A percentile compares a stretch with the other conserved stretches of the same genome.
Conservation (phyloP, 345 rosid species). For the Salix caprea region DNA sequence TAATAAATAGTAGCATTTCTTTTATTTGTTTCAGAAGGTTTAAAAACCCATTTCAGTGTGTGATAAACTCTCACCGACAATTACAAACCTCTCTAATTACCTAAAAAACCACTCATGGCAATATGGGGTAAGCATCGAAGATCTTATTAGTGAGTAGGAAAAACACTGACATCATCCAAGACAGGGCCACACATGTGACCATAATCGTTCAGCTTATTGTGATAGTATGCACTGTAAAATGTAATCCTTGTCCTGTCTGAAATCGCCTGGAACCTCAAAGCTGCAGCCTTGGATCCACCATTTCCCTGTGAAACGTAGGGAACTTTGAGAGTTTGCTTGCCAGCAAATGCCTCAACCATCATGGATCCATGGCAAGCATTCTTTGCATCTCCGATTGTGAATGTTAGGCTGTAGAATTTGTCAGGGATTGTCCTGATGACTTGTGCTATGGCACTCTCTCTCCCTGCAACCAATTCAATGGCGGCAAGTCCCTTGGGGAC, state of each 20-base stretch:
- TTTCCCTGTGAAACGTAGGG: slow-evolving; percentile 42
- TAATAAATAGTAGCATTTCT: neutral
- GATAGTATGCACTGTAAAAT: slow-evolving; percentile 68
- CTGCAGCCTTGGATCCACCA: slow-evolving; percentile 47
- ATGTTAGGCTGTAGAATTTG: slow-evolving; percentile 47
- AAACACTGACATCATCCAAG: slow-evolving; percentile 58
- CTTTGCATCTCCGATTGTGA: slow-evolving; percentile 65
- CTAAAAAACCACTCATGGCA: neutral
- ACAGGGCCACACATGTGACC: slow-evolving; percentile 90
- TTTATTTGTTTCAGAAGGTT: neutral
- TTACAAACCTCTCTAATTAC: neutral
- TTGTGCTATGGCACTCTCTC: slow-evolving; percentile 84
- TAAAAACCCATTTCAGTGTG: neutral
- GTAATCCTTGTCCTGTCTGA: slow-evolving; percentile 59
- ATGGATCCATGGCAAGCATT: slow-evolving; percentile 76
- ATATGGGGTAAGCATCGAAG: neutral
- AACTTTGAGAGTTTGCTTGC: slow-evolving; percentile 34
- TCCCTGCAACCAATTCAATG: slow-evolving; percentile 64
- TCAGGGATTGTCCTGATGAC: slow-evolving; percentile 51
- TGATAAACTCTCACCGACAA: neutral
- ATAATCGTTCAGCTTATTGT: slow-evolving; percentile 60
- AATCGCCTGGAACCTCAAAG: slow-evolving; percentile 43
- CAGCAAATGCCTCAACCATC: slow-evolving; percentile 81
- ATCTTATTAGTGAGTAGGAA: slow-evolving; percentile 2
- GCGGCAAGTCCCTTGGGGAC: slow-evolving; percentile 65